A percentile compares a stretch with the other conserved stretches of the same genome.
Conservation (phyloP, 345 rosid species). For the Firmiana major region DNA sequence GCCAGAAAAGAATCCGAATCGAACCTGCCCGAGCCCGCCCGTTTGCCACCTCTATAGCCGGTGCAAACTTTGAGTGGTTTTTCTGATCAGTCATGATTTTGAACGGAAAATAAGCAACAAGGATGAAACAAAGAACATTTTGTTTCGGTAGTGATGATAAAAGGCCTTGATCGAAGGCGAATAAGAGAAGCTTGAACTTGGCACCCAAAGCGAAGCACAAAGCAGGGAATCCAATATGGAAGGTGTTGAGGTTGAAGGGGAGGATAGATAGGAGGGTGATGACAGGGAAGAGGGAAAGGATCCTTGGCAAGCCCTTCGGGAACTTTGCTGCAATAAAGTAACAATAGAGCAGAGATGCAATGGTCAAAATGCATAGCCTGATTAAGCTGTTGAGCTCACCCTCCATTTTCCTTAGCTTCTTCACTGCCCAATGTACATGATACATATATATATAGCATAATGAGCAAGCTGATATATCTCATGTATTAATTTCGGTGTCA, state of each 20-base stretch:
- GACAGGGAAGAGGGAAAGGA: constrained; percentile 49
- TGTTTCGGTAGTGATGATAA: constrained; percentile 39
- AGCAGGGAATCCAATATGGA: constrained; percentile 31
- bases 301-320: constrained; percentile 41
- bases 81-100: constrained; percentile 23
- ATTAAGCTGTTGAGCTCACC: constrained; percentile 32
- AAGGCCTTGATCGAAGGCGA: constrained; percentile 54
- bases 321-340: constrained; percentile 42
- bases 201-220: constrained; percentile 41
- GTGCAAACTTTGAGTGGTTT: not conserved
- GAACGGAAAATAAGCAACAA: constrained; percentile 48
- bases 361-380: constrained; percentile 37
- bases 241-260: constrained; percentile 34
- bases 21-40: no score
- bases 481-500: no score
- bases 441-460: no score
- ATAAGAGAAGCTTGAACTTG: constrained; percentile 58
- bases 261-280: constrained; percentile 36
- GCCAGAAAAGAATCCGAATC: no score
- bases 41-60: no score
- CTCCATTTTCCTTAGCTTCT: constrained; percentile 4
- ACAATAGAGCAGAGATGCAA: constrained; percentile 40
- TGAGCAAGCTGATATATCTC: no score
- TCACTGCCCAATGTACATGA: no score
- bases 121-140: constrained; percentile 43